These are phyloP conservation scores for Phytophthora vignae DNA, from an alignment of 352 stramenopile genomes.

Conservation along the genomic window DNA sequence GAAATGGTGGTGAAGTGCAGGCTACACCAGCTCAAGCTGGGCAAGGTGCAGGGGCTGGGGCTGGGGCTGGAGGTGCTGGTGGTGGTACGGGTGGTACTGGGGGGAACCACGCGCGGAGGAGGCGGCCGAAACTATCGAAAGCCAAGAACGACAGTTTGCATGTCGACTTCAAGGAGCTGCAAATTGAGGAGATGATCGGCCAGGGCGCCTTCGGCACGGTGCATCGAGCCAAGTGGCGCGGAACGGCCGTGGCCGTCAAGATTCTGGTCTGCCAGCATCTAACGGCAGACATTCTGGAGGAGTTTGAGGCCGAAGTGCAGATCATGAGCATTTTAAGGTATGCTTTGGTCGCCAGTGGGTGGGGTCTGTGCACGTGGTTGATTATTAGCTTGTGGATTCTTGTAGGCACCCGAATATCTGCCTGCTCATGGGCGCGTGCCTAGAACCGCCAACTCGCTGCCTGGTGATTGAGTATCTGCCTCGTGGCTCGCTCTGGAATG, in stretches of 20 bases:
- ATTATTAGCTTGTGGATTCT: background rate
- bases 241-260: slow-evolving; percentile 85
- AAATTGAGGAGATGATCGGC: slow-evolving; percentile 85
- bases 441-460: slow-evolving; percentile 81
- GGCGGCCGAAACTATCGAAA: slow-evolving; percentile 48
- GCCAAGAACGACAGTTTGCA: slow-evolving; percentile 80
- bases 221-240: slow-evolving; percentile 75
- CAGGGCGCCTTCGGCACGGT: slow-evolving; percentile 89
- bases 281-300: slow-evolving; percentile 85
- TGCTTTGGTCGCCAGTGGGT: background rate
- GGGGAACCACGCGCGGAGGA: slow-evolving; percentile 30
- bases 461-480: slow-evolving; percentile 90
- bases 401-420: slow-evolving; percentile 90
- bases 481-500: slow-evolving; percentile 85
- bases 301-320: slow-evolving; percentile 90
- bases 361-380: no score
- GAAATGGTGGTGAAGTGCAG: slow-evolving; percentile 18
- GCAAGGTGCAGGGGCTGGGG: slow-evolving; percentile 23
- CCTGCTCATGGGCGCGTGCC: slow-evolving; percentile 82
- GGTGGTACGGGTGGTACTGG: slow-evolving; percentile 5
- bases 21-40: slow-evolving; percentile 2
- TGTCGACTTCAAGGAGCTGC: slow-evolving; percentile 82
- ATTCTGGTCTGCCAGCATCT: slow-evolving; percentile 87
- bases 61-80: background rate
- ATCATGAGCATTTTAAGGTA: slow-evolving; percentile 92